Percentiles rank a stretch among this genome's conserved stretches.
Conservation (phyloP, 805 yeast species). For the Yamadazyma philogaea region DNA sequence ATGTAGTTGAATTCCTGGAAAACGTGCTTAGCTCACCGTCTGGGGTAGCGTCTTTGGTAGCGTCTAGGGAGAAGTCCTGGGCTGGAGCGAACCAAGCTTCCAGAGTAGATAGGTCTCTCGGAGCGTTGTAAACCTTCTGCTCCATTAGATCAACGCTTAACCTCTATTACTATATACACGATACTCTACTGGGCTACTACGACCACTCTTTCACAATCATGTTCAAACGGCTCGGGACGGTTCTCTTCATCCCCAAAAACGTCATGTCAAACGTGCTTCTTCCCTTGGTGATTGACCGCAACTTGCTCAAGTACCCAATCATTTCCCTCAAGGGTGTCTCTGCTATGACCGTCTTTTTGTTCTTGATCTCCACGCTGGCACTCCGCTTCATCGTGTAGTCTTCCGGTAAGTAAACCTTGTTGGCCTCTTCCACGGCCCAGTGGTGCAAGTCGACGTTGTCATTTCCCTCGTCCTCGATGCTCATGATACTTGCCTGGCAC, state of each 20-base stretch:
- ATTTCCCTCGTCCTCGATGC: conserved; percentile 62
- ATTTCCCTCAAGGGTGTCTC: conserved; percentile 82
- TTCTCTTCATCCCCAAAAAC: conserved; percentile 68
- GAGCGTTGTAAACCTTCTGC: too few species aligned
- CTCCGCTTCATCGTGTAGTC: conserved; percentile 56
- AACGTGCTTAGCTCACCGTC: too few species aligned
- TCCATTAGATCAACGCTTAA: too few species aligned
- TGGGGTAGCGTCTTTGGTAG: too few species aligned
- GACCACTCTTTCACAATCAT: conserved; percentile 7
- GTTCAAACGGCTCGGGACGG: conserved; percentile 29
- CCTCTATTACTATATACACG: background rate
- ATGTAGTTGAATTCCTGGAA: too few species aligned
- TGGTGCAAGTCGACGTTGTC: conserved; percentile 34
- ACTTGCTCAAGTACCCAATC: conserved; percentile 79
- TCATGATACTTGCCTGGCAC: conserved; percentile 69
- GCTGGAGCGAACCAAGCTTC: too few species aligned
- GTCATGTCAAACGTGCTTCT: conserved; percentile 81
- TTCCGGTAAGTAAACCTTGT: conserved; percentile 66
- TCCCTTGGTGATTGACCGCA: conserved; percentile 87
- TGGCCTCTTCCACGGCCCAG: conserved; percentile 57
- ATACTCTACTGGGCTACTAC: too few species aligned
- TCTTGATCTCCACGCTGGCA: conserved; percentile 20
- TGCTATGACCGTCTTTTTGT: conserved; percentile 65
- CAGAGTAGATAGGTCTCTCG: too few species aligned
- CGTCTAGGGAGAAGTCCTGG: too few species aligned